Base-by-base conservation (phyloP, 2,329 filamentous ascomycete genomes). In the Venturia effusa region DNA sequence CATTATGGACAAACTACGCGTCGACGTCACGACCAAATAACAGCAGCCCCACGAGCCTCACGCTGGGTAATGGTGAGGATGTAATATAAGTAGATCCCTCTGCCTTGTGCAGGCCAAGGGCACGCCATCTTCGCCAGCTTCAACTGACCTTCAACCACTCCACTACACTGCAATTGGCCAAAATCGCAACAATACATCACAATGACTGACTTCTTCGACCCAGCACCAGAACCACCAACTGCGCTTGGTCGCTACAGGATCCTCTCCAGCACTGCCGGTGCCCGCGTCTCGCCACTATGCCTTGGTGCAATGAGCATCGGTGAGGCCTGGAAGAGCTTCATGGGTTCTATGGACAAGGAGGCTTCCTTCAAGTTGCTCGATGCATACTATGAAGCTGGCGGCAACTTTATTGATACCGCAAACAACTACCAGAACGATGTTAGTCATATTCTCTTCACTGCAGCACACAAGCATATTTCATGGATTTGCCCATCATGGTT, bases 341-440 rank as follows among this genome's bases (percentile, higher is more conserved):
- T 90, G 81, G 88, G 88, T 48, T 63, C 43, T 43, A 64, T 64
- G 62, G 43, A 48, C 71, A 84, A 89, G 70, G 78, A 83, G 61
- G 80, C 80, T 1, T 79, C 83, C 1, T 86, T 88, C 67, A 76
- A 79, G 24, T 83, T 90, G 32, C 79, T 90, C 10, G 87, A 90
- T 69, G 84, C 81, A 70, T 90, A 83, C 74, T 84, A 81, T 65
- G 79, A 81, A 6, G 80, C 85, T 0, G 85, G 85, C 4, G 88
- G 88, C 30, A 90, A 90, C 74, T 90, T 90, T 73, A 86, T 90
- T 70, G 88, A 90, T 71, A 89, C 86, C 3, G 43, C 62, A 5
- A 64, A 67, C 63, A 64, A 60, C 64, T 72, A 66, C 22, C 62
- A 69, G 68, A 59, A 71, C 2, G 74, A 63, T 10, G 59, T 61